A percentile compares a stretch with the other conserved stretches of the same genome.
Conservation (phyloP, 495 filamentous ascomycete genomes). For the Penicillium silybi region DNA sequence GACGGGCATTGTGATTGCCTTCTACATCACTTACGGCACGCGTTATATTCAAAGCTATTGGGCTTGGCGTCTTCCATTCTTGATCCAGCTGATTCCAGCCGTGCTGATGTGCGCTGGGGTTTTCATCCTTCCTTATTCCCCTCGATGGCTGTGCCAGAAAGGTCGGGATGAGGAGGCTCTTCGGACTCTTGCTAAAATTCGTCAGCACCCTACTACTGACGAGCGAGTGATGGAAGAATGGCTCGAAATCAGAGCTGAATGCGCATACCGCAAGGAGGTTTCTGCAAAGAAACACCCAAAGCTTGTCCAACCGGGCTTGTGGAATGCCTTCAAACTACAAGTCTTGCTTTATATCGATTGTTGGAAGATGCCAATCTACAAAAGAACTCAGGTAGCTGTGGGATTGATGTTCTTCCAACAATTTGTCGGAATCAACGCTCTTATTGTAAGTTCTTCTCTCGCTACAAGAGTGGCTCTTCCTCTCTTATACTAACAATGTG, state of each 20-base stretch:
- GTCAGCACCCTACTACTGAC: not conserved
- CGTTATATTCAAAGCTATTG: conserved; percentile 16
- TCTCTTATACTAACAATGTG: not conserved
- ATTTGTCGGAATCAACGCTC: conserved; percentile 7
- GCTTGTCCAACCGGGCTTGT: conserved; percentile 1
- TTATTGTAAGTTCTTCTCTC: conserved; percentile 1
- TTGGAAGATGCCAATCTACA: not conserved
- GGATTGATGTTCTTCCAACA: conserved; percentile 7
- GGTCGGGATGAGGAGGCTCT: conserved; percentile 60
- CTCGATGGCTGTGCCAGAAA: conserved; percentile 65
- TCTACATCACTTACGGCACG: conserved; percentile 9
- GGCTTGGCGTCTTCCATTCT: conserved; percentile 60
- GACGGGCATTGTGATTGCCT: conserved; percentile 31
- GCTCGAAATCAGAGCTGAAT: conserved; percentile 1
- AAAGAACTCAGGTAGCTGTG: conserved; percentile 2
- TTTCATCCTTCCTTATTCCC: conserved; percentile 69
- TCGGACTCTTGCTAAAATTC: conserved; percentile 42
- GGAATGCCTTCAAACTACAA: conserved; percentile 1
- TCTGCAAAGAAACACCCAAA: not conserved
- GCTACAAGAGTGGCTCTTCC: not conserved
- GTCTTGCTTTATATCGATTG: conserved; percentile 1
- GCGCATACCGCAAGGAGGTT: not conserved
- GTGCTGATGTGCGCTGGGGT: conserved; percentile 54
- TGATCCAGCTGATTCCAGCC: conserved; percentile 54
- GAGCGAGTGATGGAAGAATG: conserved; percentile 2